phyloP scores from a whole-genome alignment of 495 filamentous ascomycete genomes.

The Lophiotrema nucula region DNA sequence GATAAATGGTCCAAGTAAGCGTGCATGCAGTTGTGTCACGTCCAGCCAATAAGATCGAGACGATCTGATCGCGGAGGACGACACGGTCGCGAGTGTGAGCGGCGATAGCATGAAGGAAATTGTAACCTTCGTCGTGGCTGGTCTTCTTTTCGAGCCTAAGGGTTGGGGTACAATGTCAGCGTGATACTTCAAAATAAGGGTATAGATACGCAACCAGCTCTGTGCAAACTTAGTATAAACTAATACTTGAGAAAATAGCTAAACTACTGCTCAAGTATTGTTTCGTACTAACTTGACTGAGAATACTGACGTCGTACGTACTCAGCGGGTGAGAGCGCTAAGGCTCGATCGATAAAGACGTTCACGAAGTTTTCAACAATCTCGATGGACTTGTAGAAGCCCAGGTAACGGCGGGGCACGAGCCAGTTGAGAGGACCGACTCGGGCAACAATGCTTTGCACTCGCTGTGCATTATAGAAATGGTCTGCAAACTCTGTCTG shows the following conservation, averaged over 20 bases:
- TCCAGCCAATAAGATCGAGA: slow-evolving; percentile 42
- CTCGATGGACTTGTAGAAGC: slow-evolving; percentile 47
- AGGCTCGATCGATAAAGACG: slow-evolving; percentile 52
- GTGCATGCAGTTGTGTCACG: slow-evolving; percentile 52
- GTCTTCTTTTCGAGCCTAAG: slow-evolving; percentile 51
- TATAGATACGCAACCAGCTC: too few relatives aligned
- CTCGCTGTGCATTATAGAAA: slow-evolving; percentile 54
- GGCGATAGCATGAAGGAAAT: slow-evolving; percentile 46
- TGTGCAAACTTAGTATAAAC: too few relatives aligned
- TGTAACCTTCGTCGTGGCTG: slow-evolving; percentile 44
- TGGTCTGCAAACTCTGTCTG: slow-evolving; percentile 52
- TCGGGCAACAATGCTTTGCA: slow-evolving; percentile 48
- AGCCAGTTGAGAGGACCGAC: slow-evolving; percentile 48
- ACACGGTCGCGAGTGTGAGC: slow-evolving; percentile 42
- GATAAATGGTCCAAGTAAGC: slow-evolving; percentile 72
- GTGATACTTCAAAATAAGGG: too few relatives aligned
- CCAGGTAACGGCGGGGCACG: slow-evolving; percentile 42
- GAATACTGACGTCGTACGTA: too few relatives aligned
- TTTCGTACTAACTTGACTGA: too few relatives aligned
- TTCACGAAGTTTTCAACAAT: slow-evolving; percentile 52
- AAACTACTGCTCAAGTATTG: too few relatives aligned
- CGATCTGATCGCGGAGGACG: slow-evolving; percentile 44
- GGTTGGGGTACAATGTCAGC: too few relatives aligned
- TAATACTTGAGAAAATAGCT: too few relatives aligned
- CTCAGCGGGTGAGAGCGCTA: slow-evolving; percentile 50